These are phyloP conservation scores for Stenocarpella maydis DNA, from an alignment of 2,329 filamentous ascomycete genomes.

Conservation along the genomic window DNA sequence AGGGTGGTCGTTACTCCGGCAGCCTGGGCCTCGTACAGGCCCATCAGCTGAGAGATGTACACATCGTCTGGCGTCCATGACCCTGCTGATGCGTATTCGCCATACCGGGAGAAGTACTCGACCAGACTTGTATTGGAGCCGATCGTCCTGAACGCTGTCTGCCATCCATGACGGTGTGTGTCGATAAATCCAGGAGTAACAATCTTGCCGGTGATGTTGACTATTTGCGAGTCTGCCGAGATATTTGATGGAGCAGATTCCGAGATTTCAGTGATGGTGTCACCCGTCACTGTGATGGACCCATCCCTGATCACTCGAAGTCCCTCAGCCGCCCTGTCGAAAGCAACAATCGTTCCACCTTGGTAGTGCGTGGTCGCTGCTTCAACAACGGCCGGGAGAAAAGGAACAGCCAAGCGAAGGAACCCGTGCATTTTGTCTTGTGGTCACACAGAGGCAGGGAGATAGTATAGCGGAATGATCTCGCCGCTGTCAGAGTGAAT, in stretches of 20 bases:
- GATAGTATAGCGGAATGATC: background rate
- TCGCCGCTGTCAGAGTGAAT: background rate
- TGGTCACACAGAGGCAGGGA: background rate
- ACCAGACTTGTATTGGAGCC: constrained; percentile 58
- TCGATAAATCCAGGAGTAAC: constrained; percentile 64
- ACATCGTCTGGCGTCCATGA: constrained; percentile 53
- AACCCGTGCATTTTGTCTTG: background rate
- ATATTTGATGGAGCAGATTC: constrained; percentile 42
- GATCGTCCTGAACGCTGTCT: constrained; percentile 62
- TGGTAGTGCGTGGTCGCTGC: constrained; percentile 17
- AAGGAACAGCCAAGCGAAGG: background rate
- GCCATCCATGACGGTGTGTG: constrained; percentile 65
- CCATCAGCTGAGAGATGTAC: constrained; percentile 55
- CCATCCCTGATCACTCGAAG: constrained; percentile 50
- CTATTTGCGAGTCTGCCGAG: constrained; percentile 46
- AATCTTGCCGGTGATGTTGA: constrained; percentile 61
- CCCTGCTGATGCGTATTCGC: constrained; percentile 43
- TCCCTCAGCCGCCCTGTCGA: constrained; percentile 44
- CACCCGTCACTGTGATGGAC: constrained; percentile 50
- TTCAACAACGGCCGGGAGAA: background rate
- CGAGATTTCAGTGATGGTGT: constrained; percentile 48
- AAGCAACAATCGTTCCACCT: constrained; percentile 53
- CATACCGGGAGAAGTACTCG: constrained; percentile 56
- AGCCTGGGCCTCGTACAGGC: constrained; percentile 59
- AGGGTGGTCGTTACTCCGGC: constrained; percentile 61